Evolutionary conservation across 352 stramenopile species (phyloP), one percentile per base, ranked within the genome.

Genomic region (Globisporangium uncinulatum): DNA sequence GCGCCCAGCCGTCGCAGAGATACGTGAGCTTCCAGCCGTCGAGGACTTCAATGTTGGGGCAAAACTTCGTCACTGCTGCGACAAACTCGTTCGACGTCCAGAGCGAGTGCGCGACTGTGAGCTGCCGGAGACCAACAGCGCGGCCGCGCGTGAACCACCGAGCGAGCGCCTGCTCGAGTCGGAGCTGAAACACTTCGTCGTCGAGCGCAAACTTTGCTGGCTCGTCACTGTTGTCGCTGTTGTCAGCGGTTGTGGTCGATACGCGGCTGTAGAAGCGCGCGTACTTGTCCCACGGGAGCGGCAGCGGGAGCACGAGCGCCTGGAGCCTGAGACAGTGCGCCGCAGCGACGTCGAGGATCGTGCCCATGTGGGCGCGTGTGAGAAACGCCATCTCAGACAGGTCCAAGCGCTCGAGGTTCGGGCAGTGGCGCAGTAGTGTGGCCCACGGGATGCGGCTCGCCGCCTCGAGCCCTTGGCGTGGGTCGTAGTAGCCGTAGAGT

Each of bases 11-110:
- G 42, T 47, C 42, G 7, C 42, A 47, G 17, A 47, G n/a, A 17
- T 47, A 83, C 31, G 72, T 77, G 50, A 85, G 70, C 46, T 85
- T 82, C 74, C 74, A 85, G 24, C 70, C 73, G 37, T 85, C 75
- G 9, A 85, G 57, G 31, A 81, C 61, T 52, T 85, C 70, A n/a
- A 85, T 71, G 15, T 75, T 69, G 13, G 75, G 75, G 24, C 66
- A 76, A 47, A 74, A 81, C 52, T 65, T 57, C 37, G 69, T 66
- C 29, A 85, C 59, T 4, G 70, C 66, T n/a, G 60, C 58, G 37
- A 83, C 31, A n/a, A 79, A 81, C 29, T 69, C 55, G 46, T 79
- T 69, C 15, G 71, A 78, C 4, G 71, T 62, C 42, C 66, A 58
- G 45, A 68, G 54, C n/a, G 73, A 66, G 31, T 76, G 68, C 9